Evolutionary conservation across 2,329 filamentous ascomycete species (phyloP).

Genomic region (Macrophomina tecta): DNA sequence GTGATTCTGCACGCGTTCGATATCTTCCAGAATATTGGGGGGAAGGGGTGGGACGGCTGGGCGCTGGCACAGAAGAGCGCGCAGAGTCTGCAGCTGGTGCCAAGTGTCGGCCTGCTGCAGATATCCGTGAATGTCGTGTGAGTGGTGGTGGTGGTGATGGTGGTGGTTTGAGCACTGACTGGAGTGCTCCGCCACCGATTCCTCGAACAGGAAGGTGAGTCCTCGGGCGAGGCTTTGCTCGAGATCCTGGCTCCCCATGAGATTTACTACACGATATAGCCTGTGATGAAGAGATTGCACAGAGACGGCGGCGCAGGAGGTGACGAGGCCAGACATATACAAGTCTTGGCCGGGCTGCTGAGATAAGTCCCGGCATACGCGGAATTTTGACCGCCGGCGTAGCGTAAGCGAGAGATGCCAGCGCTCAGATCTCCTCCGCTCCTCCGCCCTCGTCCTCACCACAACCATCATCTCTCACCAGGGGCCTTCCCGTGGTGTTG

Average conservation of each 20-base stretch:
- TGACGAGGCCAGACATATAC: too few species aligned
- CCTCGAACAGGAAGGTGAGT: constrained; percentile 23
- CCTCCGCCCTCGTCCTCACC: not conserved
- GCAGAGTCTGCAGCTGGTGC: constrained; percentile 31
- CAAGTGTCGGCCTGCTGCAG: constrained; percentile 14
- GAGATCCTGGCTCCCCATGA: not conserved
- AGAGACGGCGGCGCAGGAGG: too few species aligned
- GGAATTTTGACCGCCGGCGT: constrained; percentile 10
- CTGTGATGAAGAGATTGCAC: too few species aligned
- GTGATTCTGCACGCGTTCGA: constrained; percentile 34
- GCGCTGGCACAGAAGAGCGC: constrained; percentile 39
- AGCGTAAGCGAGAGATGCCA: constrained; percentile 1
- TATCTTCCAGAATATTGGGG: constrained; percentile 26
- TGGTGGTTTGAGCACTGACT: not conserved
- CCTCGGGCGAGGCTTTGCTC: not conserved
- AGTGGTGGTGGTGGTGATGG: constrained; percentile 4
- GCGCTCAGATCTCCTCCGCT: not conserved
- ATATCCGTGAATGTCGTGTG: not conserved
- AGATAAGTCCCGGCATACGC: not conserved
- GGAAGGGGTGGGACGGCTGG: constrained; percentile 33
- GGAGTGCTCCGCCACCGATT: constrained; percentile 2
- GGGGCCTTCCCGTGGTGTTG: not conserved
- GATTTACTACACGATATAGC: not conserved
- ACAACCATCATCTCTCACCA: not conserved
- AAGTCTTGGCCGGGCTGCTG: not conserved